These are phyloP conservation scores for Globisporangium solare DNA, from an alignment of 352 stramenopile genomes.

Conservation along the genomic window DNA sequence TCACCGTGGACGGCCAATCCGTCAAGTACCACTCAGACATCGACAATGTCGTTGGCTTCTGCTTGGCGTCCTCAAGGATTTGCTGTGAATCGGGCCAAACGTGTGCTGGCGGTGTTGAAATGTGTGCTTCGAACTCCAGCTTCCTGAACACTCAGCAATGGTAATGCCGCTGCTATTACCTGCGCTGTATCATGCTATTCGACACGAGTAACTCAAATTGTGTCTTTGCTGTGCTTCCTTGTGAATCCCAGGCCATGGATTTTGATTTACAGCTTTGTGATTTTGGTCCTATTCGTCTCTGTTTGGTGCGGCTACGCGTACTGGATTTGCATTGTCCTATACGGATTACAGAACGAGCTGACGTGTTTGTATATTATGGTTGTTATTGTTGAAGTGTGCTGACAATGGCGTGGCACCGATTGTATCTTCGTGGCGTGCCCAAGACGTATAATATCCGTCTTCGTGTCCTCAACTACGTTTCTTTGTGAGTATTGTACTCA, in stretches of 20 bases:
- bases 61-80: constrained; percentile 75
- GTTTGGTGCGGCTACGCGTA: constrained; percentile 43
- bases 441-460: constrained; percentile 89
- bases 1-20: constrained; percentile 77
- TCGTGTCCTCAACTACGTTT: constrained; percentile 87
- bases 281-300: constrained; percentile 80
- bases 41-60: constrained; percentile 74
- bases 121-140: constrained; percentile 45
- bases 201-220: neutral
- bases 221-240: constrained; percentile 5
- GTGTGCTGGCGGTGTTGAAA: constrained; percentile 29
- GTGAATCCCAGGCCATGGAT: constrained; percentile 66
- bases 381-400: constrained; percentile 39
- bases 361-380: neutral
- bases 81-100: constrained; percentile 54
- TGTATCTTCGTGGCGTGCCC: constrained; percentile 78
- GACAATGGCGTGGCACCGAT: constrained; percentile 75
- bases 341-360: neutral
- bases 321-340: no score
- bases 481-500: constrained; percentile 45
- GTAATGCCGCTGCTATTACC: constrained; percentile 16
- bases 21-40: constrained; percentile 72
- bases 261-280: constrained; percentile 82
- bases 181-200: neutral
- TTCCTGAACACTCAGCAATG: constrained; percentile 81